phyloP scores from a whole-genome alignment of 306 rosid genomes.

The Neltuma alba region DNA sequence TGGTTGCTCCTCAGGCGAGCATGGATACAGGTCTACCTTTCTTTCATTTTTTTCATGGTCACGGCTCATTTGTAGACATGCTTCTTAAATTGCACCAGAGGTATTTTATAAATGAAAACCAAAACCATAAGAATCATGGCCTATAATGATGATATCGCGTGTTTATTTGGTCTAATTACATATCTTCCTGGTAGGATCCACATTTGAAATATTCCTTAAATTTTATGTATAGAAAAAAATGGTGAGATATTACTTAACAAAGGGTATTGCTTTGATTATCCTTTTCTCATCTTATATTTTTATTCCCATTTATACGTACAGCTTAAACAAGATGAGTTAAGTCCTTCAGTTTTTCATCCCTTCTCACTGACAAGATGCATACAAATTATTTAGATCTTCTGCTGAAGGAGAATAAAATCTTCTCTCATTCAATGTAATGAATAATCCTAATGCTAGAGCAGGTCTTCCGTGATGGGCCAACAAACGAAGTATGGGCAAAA shows the following conservation, averaged over 20 bases:
- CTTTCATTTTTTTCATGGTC: background rate
- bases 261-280: constrained; percentile 12
- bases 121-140: background rate
- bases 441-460: constrained; percentile 38
- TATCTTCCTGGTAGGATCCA: background rate
- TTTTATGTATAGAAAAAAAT: background rate
- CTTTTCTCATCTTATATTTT: constrained; percentile 11
- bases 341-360: constrained; percentile 17
- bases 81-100: constrained; percentile 30
- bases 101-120: background rate
- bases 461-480: constrained; percentile 95
- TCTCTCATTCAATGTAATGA: constrained; percentile 38
- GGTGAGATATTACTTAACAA: constrained; percentile 13
- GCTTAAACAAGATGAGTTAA: constrained; percentile 23
- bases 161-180: background rate
- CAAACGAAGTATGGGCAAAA: constrained; percentile 90
- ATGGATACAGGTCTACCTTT: constrained; percentile 85
- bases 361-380: constrained; percentile 22
- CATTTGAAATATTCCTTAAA: background rate
- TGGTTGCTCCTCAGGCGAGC: constrained; percentile 90
- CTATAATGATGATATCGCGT: background rate
- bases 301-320: constrained; percentile 4
- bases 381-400: constrained; percentile 9
- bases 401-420: constrained; percentile 2
- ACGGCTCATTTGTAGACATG: constrained; percentile 22